Evolutionary conservation across 768 basidiomycete genomes (phyloP).

Genomic region (Thelephora aurantiotincta): DNA sequence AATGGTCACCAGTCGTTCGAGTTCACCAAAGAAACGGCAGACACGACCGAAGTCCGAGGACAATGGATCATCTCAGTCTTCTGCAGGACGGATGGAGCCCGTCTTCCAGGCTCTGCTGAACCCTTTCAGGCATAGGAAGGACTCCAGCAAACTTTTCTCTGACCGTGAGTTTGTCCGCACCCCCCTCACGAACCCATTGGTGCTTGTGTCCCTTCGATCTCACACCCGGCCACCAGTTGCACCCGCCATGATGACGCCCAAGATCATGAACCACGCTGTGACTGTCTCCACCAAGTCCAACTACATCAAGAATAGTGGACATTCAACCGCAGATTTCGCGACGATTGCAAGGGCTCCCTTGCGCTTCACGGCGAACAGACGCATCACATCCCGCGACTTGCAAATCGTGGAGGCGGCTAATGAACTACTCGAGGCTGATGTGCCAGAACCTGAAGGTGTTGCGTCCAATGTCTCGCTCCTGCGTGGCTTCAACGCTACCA

Average conservation of each 20-base stretch:
- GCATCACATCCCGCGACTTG: slow-evolving; percentile 72
- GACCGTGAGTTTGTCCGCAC: slow-evolving; percentile 38
- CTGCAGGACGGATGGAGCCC: slow-evolving; percentile 33
- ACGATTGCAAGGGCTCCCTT: slow-evolving; percentile 70
- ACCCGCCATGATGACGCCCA: slow-evolving; percentile 81
- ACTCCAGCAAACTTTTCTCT: slow-evolving; percentile 60
- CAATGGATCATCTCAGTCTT: background rate
- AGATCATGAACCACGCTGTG: slow-evolving; percentile 59
- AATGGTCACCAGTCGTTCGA: background rate
- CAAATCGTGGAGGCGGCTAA: slow-evolving; percentile 74
- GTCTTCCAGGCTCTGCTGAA: slow-evolving; percentile 61
- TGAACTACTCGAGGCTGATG: slow-evolving; percentile 53
- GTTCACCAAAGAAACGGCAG: background rate
- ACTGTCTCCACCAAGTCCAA: slow-evolving; percentile 43
- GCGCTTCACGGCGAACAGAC: slow-evolving; percentile 47
- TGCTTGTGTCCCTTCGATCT: background rate
- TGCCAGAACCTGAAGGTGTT: slow-evolving; percentile 62
- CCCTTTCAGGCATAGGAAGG: slow-evolving; percentile 50
- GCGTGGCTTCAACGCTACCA: slow-evolving; percentile 88
- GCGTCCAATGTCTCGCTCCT: slow-evolving; percentile 68
- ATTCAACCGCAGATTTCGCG: slow-evolving; percentile 46
- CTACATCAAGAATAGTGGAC: slow-evolving; percentile 19
- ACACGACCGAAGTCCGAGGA: background rate
- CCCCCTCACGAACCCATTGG: background rate
- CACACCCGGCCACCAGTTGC: slow-evolving; percentile 39